Conservation (phyloP, 2,329 filamentous ascomycete genomes). For the Gremmenia infestans region DNA sequence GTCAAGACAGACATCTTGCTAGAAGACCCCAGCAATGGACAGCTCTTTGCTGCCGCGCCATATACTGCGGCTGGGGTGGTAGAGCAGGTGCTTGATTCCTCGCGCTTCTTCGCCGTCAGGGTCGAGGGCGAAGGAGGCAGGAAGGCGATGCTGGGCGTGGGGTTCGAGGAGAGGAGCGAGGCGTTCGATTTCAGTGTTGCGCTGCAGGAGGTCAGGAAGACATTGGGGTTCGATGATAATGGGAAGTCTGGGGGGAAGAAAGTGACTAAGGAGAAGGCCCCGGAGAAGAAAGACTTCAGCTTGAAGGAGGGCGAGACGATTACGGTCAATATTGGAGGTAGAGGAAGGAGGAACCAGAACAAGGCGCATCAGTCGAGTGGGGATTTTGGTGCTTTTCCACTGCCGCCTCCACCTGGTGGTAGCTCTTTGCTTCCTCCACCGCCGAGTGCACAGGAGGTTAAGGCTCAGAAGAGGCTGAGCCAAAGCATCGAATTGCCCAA, state of each 20-base stretch:
- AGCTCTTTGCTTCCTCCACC: constrained; percentile 56
- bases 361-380: constrained; percentile 24
- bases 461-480: constrained; percentile 52
- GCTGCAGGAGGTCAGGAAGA: constrained; percentile 71
- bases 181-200: constrained; percentile 82
- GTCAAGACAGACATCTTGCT: constrained; percentile 73
- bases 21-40: constrained; percentile 66
- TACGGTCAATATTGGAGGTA: constrained; percentile 68
- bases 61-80: constrained; percentile 64
- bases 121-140: constrained; percentile 71
- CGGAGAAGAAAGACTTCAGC: constrained; percentile 70
- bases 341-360: constrained; percentile 28
- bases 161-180: constrained; percentile 80
- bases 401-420: constrained; percentile 57
- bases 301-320: constrained; percentile 89
- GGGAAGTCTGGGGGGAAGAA: constrained; percentile 29
- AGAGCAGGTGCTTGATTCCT: constrained; percentile 73
- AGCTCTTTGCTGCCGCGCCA: constrained; percentile 79
- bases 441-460: constrained; percentile 57
- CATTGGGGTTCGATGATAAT: constrained; percentile 54
- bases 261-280: constrained; percentile 30
- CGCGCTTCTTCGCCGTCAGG: constrained; percentile 77
- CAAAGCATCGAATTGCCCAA: constrained; percentile 44
- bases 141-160: constrained; percentile 77
- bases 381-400: constrained; percentile 50